A percentile compares a stretch with the other conserved stretches of the same genome.
Conservation (phyloP, 2,329 filamentous ascomycete species). For the Knoxdaviesia capensis region DNA sequence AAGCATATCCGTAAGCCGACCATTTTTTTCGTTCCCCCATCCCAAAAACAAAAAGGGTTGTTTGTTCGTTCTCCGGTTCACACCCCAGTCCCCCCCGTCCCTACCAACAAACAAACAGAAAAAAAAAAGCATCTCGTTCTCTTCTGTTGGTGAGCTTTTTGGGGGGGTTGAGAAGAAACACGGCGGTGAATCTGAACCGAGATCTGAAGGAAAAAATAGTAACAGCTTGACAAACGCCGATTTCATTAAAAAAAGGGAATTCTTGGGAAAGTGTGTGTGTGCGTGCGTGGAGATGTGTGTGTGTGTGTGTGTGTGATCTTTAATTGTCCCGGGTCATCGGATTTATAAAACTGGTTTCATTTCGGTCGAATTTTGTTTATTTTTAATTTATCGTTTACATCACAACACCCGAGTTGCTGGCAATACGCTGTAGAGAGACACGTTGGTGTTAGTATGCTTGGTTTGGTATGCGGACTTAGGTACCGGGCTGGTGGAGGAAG, state of each 20-base stretch:
- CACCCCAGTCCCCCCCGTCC: no score
- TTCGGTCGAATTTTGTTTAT: slow-evolving; percentile 7
- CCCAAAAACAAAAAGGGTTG: not conserved
- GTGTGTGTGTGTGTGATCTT: slow-evolving; percentile 1
- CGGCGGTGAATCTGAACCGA: no score
- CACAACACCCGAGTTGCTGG: slow-evolving; percentile 98
- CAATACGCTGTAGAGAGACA: slow-evolving; percentile 56
- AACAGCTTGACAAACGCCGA: no score
- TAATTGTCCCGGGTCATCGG: no score
- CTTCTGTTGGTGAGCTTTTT: not conserved
- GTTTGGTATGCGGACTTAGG: not conserved
- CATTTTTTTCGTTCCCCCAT: no score
- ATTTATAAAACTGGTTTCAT: no score
- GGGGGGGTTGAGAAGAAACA: no score
- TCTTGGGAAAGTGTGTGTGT: not conserved
- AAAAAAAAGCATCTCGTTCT: not conserved
- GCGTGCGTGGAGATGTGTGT: not conserved
- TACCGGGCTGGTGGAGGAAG: not conserved
- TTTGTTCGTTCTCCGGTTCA: not conserved
- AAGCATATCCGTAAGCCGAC: no score
- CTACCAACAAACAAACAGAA: not conserved
- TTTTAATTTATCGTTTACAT: slow-evolving; percentile 49
- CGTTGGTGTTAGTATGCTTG: slow-evolving; percentile 12
- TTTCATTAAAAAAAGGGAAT: no score
- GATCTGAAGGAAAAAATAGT: no score